Evolutionary conservation across 2,329 filamentous ascomycete species (phyloP).

Genomic region (Penicillium decumbens): DNA sequence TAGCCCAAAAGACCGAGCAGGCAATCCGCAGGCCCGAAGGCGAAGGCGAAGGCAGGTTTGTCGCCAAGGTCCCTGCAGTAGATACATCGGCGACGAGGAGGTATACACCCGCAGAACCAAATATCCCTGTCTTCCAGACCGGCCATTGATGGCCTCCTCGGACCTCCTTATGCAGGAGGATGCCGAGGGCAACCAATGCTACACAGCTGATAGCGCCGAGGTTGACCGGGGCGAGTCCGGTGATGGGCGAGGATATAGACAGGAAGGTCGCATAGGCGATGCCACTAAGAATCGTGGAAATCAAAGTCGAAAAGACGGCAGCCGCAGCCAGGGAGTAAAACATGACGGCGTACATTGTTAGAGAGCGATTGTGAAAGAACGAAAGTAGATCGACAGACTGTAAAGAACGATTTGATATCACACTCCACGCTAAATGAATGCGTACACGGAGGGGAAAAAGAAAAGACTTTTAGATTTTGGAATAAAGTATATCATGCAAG

Average conservation of each 20-base stretch:
- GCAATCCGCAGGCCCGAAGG: constrained; percentile 24
- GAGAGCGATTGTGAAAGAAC: not conserved
- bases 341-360: constrained; percentile 14
- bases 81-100: constrained; percentile 24
- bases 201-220: constrained; percentile 28
- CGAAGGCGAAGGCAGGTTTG: constrained; percentile 9
- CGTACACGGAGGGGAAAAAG: constrained; percentile 1
- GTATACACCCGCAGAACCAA: constrained; percentile 22
- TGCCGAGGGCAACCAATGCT: constrained; percentile 19
- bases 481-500: not conserved
- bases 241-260: constrained; percentile 12
- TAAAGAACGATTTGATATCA: constrained; percentile 1
- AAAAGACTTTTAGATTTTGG: not conserved
- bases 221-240: constrained; percentile 23
- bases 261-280: constrained; percentile 25
- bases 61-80: constrained; percentile 28
- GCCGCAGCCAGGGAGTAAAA: constrained; percentile 25
- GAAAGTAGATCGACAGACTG: not conserved
- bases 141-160: constrained; percentile 13
- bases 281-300: constrained; percentile 29
- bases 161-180: constrained; percentile 18
- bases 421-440: constrained; percentile 5
- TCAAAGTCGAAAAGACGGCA: constrained; percentile 22
- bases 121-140: constrained; percentile 18
- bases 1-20: constrained; percentile 36